Conservation (phyloP, 768 basidiomycete genomes). For the Tephrocybe sp. region DNA sequence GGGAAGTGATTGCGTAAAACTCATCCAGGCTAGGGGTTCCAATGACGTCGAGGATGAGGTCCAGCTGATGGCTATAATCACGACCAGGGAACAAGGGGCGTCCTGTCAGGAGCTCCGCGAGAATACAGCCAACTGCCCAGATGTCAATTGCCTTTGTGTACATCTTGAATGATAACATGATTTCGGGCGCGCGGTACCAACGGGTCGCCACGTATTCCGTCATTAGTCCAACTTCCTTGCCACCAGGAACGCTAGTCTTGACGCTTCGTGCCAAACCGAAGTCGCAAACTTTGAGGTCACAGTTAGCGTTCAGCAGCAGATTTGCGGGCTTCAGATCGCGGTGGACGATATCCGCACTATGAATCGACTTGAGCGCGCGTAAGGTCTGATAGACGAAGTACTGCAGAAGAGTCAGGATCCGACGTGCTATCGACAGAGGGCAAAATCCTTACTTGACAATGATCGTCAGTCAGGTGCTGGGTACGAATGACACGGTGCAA, state of each 20-base stretch:
- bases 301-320: constrained; percentile 92
- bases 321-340: constrained; percentile 98
- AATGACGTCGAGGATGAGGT: constrained; percentile 93
- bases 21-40: constrained; percentile 97
- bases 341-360: constrained; percentile 94
- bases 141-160: constrained; percentile 96
- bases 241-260: constrained; percentile 80
- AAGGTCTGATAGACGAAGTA: constrained; percentile 95
- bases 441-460: constrained; percentile 59
- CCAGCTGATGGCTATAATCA: constrained; percentile 95
- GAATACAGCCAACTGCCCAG: constrained; percentile 85
- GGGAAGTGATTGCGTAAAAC: constrained; percentile 94
- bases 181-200: constrained; percentile 99
- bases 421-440: background rate
- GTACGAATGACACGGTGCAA: constrained; percentile 90
- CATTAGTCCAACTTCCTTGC: constrained; percentile 87
- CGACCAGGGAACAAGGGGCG: constrained; percentile 96
- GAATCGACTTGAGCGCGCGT: constrained; percentile 92
- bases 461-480: constrained; percentile 88
- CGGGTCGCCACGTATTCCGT: constrained; percentile 97
- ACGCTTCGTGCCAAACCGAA: constrained; percentile 92
- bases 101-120: constrained; percentile 94
- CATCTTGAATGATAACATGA: constrained; percentile 99
- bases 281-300: constrained; percentile 93
- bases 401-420: constrained; percentile 33